A percentile compares a stretch with the other conserved stretches of the same genome.
These are phyloP conservation scores for Cenchrus americanus DNA, from an alignment of 176 grass and related monocot genomes.

Conservation along the genomic window DNA sequence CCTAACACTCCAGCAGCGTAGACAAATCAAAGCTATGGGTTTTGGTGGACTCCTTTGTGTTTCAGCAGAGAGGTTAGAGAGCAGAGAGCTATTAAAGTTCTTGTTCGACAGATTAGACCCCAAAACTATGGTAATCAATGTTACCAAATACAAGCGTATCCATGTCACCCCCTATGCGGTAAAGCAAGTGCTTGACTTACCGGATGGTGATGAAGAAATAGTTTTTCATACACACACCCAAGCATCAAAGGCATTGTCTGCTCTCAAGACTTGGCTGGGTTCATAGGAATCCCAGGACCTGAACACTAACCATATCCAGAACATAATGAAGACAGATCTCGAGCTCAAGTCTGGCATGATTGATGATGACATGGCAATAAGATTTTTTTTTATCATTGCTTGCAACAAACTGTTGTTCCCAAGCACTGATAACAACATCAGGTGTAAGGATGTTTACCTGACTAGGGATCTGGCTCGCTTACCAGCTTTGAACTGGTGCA, in stretches of 20 bases:
- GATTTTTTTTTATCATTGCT: neutral
- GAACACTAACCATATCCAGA: neutral
- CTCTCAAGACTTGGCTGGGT: neutral
- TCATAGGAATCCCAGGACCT: neutral
- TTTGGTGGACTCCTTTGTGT: neutral
- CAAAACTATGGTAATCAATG: neutral
- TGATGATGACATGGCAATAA: neutral
- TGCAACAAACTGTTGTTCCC: neutral
- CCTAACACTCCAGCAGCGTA: neutral
- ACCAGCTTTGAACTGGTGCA: neutral
- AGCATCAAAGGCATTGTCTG: neutral
- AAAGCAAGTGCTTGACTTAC: neutral
- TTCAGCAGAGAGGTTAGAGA: neutral
- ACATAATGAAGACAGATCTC: neutral
- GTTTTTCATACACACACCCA: neutral
- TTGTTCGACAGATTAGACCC: neutral
- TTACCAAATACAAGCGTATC: neutral
- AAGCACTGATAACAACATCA: neutral
- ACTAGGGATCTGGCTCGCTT: neutral
- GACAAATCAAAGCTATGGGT: neutral
- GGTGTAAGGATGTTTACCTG: neutral
- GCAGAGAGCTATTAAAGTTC: neutral
- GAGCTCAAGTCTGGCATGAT: neutral
- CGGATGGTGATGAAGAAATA: neutral
- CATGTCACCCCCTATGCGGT: neutral